A percentile compares a stretch with the other conserved stretches of the same genome.
Conservation (phyloP, 371 early-diverging fungal genomes). For the Rhizopus microsporus region DNA sequence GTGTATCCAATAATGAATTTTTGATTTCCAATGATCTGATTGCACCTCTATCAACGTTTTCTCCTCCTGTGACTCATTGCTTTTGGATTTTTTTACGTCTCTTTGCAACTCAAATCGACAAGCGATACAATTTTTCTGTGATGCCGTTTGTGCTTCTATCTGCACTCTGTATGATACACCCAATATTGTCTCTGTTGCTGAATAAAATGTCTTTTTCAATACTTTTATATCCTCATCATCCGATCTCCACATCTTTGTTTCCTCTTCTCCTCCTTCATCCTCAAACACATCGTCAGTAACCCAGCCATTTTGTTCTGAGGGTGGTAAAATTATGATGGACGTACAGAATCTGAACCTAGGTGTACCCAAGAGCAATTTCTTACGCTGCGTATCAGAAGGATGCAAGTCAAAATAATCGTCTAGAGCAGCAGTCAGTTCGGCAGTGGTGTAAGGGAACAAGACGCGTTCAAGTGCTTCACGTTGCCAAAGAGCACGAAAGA, state of each 20-base stretch:
- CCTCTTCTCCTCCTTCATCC: conserved; percentile 5
- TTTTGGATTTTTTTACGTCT: conserved; percentile 14
- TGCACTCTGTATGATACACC: conserved; percentile 40
- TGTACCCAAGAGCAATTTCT: conserved; percentile 35
- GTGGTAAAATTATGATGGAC: conserved; percentile 26
- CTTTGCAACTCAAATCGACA: conserved; percentile 49
- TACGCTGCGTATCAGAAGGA: conserved; percentile 28
- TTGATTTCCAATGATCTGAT: conserved; percentile 15
- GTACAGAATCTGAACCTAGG: conserved; percentile 41
- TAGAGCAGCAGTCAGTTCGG: conserved; percentile 34
- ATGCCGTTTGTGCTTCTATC: conserved; percentile 35
- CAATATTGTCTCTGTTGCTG: conserved; percentile 31
- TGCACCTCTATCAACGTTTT: not conserved
- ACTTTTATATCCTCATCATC: conserved; percentile 13
- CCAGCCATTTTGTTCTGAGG: conserved; percentile 26
- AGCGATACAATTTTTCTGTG: conserved; percentile 22
- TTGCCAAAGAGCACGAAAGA: conserved; percentile 55
- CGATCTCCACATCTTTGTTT: conserved; percentile 11
- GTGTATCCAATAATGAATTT: conserved; percentile 45
- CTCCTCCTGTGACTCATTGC: conserved; percentile 1
- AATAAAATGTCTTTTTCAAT: conserved; percentile 34
- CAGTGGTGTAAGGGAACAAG: conserved; percentile 28
- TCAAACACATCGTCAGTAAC: conserved; percentile 4
- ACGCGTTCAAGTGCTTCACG: conserved; percentile 45
- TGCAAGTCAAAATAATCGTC: conserved; percentile 53